Conservation (phyloP, 2,329 filamentous ascomycete genomes). For the Cylindrodendrum hubeiense region DNA sequence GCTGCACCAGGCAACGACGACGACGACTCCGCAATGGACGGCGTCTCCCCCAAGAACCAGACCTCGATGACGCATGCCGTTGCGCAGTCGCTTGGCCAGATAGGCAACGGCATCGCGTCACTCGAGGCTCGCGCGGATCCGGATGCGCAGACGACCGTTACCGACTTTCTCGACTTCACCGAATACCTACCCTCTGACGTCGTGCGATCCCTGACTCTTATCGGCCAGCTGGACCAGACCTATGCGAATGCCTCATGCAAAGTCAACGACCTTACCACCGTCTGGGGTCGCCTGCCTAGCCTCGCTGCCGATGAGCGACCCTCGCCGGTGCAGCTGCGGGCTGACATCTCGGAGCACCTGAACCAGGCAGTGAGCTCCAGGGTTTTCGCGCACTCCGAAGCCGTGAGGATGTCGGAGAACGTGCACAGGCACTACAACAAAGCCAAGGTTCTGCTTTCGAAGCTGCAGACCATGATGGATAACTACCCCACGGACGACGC, state of each 20-base stretch:
- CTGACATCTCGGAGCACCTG: slow-evolving; percentile 70
- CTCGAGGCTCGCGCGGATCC: slow-evolving; percentile 70
- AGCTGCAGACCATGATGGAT: slow-evolving; percentile 70
- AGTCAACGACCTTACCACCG: slow-evolving; percentile 67
- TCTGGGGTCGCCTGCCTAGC: slow-evolving; percentile 68
- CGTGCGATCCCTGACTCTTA: slow-evolving; percentile 73
- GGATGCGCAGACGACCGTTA: slow-evolving; percentile 77
- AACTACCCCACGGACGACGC: slow-evolving; percentile 69
- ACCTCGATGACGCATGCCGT: slow-evolving; percentile 43
- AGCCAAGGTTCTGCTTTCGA: slow-evolving; percentile 68
- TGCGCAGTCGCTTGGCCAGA: slow-evolving; percentile 43
- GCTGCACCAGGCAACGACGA: slow-evolving; percentile 33
- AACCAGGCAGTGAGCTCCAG: slow-evolving; percentile 67
- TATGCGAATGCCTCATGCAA: slow-evolving; percentile 68
- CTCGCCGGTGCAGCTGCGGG: slow-evolving; percentile 64
- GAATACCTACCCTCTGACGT: slow-evolving; percentile 78
- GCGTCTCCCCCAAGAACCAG: slow-evolving; percentile 45
- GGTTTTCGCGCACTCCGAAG: slow-evolving; percentile 71
- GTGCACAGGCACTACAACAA: slow-evolving; percentile 72
- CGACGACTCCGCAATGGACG: slow-evolving; percentile 41
- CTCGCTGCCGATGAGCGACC: slow-evolving; percentile 61
- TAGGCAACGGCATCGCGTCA: slow-evolving; percentile 49
- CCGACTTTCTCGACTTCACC: slow-evolving; percentile 77
- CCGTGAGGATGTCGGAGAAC: slow-evolving; percentile 72
- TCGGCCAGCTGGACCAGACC: slow-evolving; percentile 72